These are phyloP conservation scores for Phytophthora citricola DNA, from an alignment of 352 stramenopile species.

Conservation along the genomic window DNA sequence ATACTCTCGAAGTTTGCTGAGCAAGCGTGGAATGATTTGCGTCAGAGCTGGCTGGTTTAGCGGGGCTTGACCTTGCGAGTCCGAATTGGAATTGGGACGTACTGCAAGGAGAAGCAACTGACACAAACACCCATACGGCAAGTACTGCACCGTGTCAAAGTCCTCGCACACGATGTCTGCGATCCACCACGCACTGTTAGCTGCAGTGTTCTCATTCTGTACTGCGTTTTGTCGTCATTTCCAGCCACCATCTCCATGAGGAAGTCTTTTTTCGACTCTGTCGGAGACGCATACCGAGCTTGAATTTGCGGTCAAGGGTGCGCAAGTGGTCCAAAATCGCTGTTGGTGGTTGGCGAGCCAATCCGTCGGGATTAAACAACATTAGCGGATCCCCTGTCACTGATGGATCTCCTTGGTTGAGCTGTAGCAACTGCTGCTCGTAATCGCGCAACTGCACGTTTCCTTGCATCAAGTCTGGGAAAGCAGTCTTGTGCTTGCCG, in stretches of 20 bases:
- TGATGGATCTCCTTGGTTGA: slow-evolving; percentile 43
- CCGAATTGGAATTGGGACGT: slow-evolving; percentile 21
- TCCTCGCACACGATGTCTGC: slow-evolving; percentile 90
- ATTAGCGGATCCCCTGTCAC: slow-evolving; percentile 73
- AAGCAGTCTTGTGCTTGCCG: slow-evolving; percentile 60
- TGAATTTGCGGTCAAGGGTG: slow-evolving; percentile 75
- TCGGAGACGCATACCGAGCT: slow-evolving; percentile 78
- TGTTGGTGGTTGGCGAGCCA: slow-evolving; percentile 72
- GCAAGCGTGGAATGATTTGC: slow-evolving; percentile 61
- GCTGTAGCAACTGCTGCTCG: slow-evolving; percentile 72
- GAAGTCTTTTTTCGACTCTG: slow-evolving; percentile 84
- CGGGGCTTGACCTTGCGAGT: slow-evolving; percentile 23
- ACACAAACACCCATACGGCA: slow-evolving; percentile 79
- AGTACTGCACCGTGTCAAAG: slow-evolving; percentile 80
- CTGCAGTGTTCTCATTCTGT: slow-evolving; percentile 22
- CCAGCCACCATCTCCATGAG: slow-evolving; percentile 88
- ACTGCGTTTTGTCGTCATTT: slow-evolving; percentile 42
- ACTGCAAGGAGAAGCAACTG: slow-evolving; percentile 77
- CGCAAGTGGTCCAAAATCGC: slow-evolving; percentile 81
- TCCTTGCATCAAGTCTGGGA: slow-evolving; percentile 58
- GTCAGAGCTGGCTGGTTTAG: slow-evolving; percentile 45
- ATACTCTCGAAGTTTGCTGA: slow-evolving; percentile 66
- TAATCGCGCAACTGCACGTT: slow-evolving; percentile 77
- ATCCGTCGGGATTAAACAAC: slow-evolving; percentile 70
- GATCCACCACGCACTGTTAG: slow-evolving; percentile 78